Percentiles rank a stretch among this genome's conserved stretches.
Evolutionary conservation across 2,329 filamentous ascomycete species (phyloP).

Genomic region (Fusarium duplospermum): DNA sequence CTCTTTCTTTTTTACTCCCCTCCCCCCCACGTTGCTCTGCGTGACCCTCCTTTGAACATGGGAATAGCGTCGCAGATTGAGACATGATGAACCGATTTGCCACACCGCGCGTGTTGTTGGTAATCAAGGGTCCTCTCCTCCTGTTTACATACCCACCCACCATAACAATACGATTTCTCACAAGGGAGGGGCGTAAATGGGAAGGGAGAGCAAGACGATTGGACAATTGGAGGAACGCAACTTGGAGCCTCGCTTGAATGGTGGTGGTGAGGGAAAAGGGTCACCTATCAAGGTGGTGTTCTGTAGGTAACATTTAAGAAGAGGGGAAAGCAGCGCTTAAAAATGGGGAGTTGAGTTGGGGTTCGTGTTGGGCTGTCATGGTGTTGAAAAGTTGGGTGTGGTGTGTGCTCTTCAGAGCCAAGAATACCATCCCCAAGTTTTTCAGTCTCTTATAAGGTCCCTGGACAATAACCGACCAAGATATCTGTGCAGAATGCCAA

Average conservation of each 20-base stretch:
- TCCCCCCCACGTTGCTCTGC: slow-evolving; percentile 30
- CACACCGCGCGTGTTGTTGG: slow-evolving; percentile 18
- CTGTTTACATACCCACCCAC: not conserved
- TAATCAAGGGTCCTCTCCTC: slow-evolving; percentile 15
- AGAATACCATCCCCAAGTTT: slow-evolving; percentile 6
- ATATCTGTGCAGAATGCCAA: slow-evolving; percentile 25
- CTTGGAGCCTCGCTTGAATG: not conserved
- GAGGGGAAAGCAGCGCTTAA: slow-evolving; percentile 17
- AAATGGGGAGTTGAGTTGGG: slow-evolving; percentile 31
- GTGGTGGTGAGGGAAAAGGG: slow-evolving; percentile 20
- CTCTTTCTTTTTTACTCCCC: not conserved
- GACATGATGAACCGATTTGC: slow-evolving; percentile 32
- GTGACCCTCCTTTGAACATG: slow-evolving; percentile 25
- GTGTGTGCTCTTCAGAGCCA: not conserved
- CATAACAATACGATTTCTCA: slow-evolving; percentile 23
- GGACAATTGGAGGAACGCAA: slow-evolving; percentile 27
- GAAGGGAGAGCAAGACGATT: slow-evolving; percentile 15
- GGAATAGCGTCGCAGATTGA: slow-evolving; percentile 35
- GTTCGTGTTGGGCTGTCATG: slow-evolving; percentile 34
- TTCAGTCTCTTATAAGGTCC: not conserved
- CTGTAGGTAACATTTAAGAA: not conserved
- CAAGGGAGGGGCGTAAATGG: not conserved
- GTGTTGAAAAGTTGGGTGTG: slow-evolving; percentile 26
- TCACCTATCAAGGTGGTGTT: not conserved
- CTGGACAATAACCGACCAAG: slow-evolving; percentile 23